Evolutionary conservation across 768 basidiomycete species (phyloP).

Genomic region (Zangia roseola): DNA sequence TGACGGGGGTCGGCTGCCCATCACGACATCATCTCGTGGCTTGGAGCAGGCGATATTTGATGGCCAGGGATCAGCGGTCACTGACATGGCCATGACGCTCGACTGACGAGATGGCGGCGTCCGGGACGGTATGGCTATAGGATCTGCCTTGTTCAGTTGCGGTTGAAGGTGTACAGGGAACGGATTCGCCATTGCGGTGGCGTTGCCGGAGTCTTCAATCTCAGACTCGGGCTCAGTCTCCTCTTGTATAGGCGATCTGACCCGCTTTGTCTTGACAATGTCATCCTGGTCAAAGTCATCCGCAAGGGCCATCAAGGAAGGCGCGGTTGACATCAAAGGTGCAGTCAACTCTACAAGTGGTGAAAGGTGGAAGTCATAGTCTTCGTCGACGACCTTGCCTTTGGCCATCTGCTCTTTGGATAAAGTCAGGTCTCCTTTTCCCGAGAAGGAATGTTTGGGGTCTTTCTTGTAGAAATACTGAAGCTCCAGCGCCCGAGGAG

Average conservation of each 20-base stretch:
- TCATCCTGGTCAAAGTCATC: slow-evolving; percentile 32
- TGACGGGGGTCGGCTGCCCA: slow-evolving; percentile 29
- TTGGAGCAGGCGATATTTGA: slow-evolving; percentile 24
- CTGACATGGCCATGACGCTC: slow-evolving; percentile 27
- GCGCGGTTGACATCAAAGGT: slow-evolving; percentile 28
- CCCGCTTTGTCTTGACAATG: slow-evolving; percentile 17
- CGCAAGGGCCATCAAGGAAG: slow-evolving; percentile 28
- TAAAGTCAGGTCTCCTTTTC: slow-evolving; percentile 11
- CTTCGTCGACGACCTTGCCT: slow-evolving; percentile 26
- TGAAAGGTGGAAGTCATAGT: slow-evolving; percentile 30
- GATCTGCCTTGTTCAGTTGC: slow-evolving; percentile 15
- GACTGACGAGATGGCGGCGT: slow-evolving; percentile 27
- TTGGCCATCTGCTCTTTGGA: slow-evolving; percentile 18
- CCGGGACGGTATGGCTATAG: slow-evolving; percentile 33
- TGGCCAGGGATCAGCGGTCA: slow-evolving; percentile 24
- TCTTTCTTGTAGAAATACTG: slow-evolving; percentile 24
- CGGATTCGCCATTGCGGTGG: slow-evolving; percentile 12
- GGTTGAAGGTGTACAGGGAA: slow-evolving; percentile 30
- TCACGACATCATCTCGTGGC: slow-evolving; percentile 29
- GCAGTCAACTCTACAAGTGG: slow-evolving; percentile 27
- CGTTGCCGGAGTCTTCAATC: slow-evolving; percentile 16
- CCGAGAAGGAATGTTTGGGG: slow-evolving; percentile 19
- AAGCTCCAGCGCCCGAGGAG: slow-evolving; percentile 20
- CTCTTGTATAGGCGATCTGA: slow-evolving; percentile 22
- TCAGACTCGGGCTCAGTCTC: slow-evolving; percentile 27